Base-by-base conservation (phyloP, 805 yeast genomes). In the Saccharomycopsis javanensis region DNA sequence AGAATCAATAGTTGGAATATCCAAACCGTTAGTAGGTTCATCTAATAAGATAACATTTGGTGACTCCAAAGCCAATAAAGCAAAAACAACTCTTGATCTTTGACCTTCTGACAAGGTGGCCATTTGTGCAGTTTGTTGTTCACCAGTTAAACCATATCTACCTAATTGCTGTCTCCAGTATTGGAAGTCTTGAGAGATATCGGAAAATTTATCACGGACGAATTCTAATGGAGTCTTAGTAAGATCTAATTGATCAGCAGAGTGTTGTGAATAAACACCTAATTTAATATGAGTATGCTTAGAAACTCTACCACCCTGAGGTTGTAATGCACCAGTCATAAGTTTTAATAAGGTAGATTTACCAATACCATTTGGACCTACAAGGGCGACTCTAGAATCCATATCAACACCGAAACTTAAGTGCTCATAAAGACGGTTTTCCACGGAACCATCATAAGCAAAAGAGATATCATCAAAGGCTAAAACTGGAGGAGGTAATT, bases 11-110 rank as follows among this genome's bases (percentile, higher is more conserved):
- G 99, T 91, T 68, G 97, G 90, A 67, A 94, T 92, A 79, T 94
- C 99, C 74, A 94, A 79, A 80, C 98, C 98, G 81, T 94, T 94
- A 64, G 99, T 94, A 82, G 99, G 99, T 85, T 94, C 99, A 79
- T 94, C 99, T 75, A 94, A 79, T 70, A 94, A 77, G 67, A 94
- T 78, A 72, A 94, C 88, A 75, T 94, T 94, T 68, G 99, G 99
- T 62, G 87, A 77, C 76, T 94, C 97, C 65, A 94, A 79, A 54
- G 99, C 99, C 68, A 94, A 81, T 64, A 94, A 78, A 10, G 98
- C 98, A 69, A 94, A 94, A 57, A 94, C 99, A 65, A 94, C 99
- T 76, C 99, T 86, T 63, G 98, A 92, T 78, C 98, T 87, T 80
- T 94, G 99, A 73, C 99, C 99, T 79, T 94, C 99, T 18, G 97